Evolutionary conservation across 768 basidiomycete genomes (phyloP).

Genomic region (Pisolithus sp.): DNA sequence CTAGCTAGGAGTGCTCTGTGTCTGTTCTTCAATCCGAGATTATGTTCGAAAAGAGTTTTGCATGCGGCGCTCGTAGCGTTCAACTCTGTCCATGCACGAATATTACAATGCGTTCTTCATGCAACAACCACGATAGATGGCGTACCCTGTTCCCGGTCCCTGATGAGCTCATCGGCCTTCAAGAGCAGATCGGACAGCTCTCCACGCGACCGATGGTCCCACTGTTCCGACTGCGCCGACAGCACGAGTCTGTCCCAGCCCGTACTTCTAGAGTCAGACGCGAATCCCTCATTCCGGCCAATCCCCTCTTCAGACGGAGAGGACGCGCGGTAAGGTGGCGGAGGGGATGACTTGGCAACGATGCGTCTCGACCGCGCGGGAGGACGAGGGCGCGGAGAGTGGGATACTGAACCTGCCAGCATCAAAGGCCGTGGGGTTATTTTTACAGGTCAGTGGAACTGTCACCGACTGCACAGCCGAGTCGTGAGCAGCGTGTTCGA

Average conservation of each 20-base stretch:
- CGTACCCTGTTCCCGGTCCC: constrained; percentile 70
- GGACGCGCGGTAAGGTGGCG: constrained; percentile 52
- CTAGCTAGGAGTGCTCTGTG: constrained; percentile 68
- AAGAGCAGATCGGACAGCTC: constrained; percentile 64
- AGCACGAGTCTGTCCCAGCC: constrained; percentile 16
- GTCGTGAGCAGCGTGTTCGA: not conserved
- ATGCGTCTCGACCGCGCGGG: constrained; percentile 61
- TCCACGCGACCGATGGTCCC: constrained; percentile 66
- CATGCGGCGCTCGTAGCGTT: constrained; percentile 59
- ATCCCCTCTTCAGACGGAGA: constrained; percentile 27
- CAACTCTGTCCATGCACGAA: constrained; percentile 44
- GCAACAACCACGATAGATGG: constrained; percentile 7
- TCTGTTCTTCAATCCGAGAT: constrained; percentile 58
- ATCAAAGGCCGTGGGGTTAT: constrained; percentile 14
- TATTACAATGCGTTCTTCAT: not conserved
- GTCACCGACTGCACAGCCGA: not conserved
- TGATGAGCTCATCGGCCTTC: constrained; percentile 71
- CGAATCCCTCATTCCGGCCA: constrained; percentile 25
- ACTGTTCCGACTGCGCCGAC: constrained; percentile 33
- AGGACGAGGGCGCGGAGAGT: constrained; percentile 58
- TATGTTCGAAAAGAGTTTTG: constrained; percentile 65
- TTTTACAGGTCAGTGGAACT: not conserved
- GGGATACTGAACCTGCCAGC: constrained; percentile 27
- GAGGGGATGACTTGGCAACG: constrained; percentile 36
- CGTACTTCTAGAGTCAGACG: constrained; percentile 9